A percentile compares a stretch with the other conserved stretches of the same genome.
These are phyloP conservation scores for Vicia sativa DNA, from an alignment of 306 rosid species.

Conservation along the genomic window DNA sequence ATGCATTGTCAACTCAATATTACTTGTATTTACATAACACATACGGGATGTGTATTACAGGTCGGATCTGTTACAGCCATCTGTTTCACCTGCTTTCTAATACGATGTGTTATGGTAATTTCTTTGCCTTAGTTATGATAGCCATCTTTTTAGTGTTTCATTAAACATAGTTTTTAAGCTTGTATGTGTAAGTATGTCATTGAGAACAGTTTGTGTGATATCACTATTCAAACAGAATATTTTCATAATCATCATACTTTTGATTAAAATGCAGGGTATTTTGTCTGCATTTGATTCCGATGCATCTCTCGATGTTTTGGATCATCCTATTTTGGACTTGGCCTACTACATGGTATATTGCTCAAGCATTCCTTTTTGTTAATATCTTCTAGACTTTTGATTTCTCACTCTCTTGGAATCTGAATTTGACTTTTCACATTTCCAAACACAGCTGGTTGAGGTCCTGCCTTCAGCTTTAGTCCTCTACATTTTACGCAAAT, in stretches of 20 bases:
- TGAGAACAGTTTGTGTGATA: conserved; percentile 15
- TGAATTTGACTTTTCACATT: conserved; percentile 33
- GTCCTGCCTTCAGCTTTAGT: conserved; percentile 91
- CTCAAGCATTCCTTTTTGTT: conserved; percentile 30
- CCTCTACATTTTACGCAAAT: conserved; percentile 83
- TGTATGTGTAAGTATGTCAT: conserved; percentile 8
- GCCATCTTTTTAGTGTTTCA: not conserved
- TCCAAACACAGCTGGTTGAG: conserved; percentile 76
- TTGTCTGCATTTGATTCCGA: conserved; percentile 73
- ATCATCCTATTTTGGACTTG: conserved; percentile 52
- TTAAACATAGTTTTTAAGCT: conserved; percentile 13
- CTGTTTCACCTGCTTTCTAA: conserved; percentile 92
- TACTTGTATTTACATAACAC: conserved; percentile 18
- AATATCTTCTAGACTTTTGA: not conserved
- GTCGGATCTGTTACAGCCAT: conserved; percentile 96
- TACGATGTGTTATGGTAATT: conserved; percentile 90
- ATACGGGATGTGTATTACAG: conserved; percentile 53
- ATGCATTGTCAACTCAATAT: conserved; percentile 11
- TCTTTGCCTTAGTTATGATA: conserved; percentile 35
- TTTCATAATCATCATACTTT: conserved; percentile 27
- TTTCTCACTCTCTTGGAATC: conserved; percentile 22
- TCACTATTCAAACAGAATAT: conserved; percentile 22
- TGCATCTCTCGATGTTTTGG: conserved; percentile 83
- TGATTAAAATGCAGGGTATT: conserved; percentile 60
- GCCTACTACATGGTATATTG: conserved; percentile 81